Evolutionary conservation across 1,139 yeast species (phyloP), one percentile per base, ranked within the genome.

Genomic region (Hansenula sp.): DNA sequence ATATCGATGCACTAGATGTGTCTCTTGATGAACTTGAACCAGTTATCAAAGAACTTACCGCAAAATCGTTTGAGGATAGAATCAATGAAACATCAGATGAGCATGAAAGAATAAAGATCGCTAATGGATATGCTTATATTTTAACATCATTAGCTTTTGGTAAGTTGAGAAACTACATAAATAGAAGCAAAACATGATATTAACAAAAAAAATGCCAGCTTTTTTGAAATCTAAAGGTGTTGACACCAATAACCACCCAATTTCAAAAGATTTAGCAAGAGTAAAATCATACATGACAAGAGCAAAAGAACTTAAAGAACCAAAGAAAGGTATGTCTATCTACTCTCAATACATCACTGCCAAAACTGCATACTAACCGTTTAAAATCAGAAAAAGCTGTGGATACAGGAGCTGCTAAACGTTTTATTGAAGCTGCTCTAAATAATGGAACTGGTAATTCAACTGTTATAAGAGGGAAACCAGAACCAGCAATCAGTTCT

Each of bases 231-330:
- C 80, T 2, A 65, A 67, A 15, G 95, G 94, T 0, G 63, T 72
- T 13, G 77, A 82, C 48, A 75, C 85, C 0, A 70, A 70, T 16
- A 62, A 65, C 3, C 88, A 83, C 50, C 80, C 84, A 0, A 76
- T 89, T 6, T 78, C 81, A 81, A 69, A 71, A 24, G 96, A 90
- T 60, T 70, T 90, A 42, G 72, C 71, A 19, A 71, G 95, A 50
- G 83, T 90, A 35, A 85, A 84, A 61, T 62, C 72, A 15, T 84
- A 83, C 55, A 84, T 88, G 83, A 74, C 72, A 35, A 73, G 82
- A 58, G 74, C 79, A 38, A 78, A 81, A 50, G 68, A 65, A 9
- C 63, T 74, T 2, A 76, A 71, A 43, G 51, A 48, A 56, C 52
- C n/a, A 46, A 51, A 16, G 11, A 35, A 36, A 43, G 38, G 33